A percentile compares a stretch with the other conserved stretches of the same genome.
phyloP scores from a whole-genome alignment of 2,329 filamentous ascomycete species.

The Ilyonectria mors-panacis region DNA sequence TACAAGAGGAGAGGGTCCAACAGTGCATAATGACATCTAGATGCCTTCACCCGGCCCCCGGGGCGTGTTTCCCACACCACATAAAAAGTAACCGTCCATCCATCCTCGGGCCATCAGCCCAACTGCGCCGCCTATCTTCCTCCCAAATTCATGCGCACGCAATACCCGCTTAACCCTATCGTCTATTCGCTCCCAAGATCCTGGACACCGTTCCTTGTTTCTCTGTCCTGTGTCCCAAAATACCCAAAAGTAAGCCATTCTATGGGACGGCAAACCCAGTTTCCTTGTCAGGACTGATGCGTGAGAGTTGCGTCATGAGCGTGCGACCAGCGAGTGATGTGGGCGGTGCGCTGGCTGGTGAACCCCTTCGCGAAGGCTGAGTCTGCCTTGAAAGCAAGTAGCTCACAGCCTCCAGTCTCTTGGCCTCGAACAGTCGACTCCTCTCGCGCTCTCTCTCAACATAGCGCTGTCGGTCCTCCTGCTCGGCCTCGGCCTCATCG shows the following conservation, averaged over 20 bases:
- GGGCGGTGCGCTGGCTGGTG: slow-evolving; percentile 48
- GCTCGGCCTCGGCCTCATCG: slow-evolving; percentile 62
- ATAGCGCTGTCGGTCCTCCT: slow-evolving; percentile 57
- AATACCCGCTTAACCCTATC: slow-evolving; percentile 13
- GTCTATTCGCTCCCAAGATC: slow-evolving; percentile 9
- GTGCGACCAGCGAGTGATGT: slow-evolving; percentile 33
- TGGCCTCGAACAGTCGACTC: slow-evolving; percentile 65
- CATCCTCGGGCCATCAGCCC: background rate
- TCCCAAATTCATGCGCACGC: slow-evolving; percentile 9
- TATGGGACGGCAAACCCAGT: slow-evolving; percentile 29
- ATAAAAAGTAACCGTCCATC: slow-evolving; percentile 1
- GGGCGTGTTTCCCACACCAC: background rate
- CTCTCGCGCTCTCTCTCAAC: slow-evolving; percentile 64
- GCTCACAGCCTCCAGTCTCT: slow-evolving; percentile 62
- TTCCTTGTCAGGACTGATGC: slow-evolving; percentile 44
- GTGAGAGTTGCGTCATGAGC: slow-evolving; percentile 36
- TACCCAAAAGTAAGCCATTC: slow-evolving; percentile 14
- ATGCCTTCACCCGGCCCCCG: slow-evolving; percentile 9
- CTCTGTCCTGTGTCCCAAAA: slow-evolving; percentile 11
- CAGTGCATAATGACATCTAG: slow-evolving; percentile 10
- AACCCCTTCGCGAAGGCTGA: slow-evolving; percentile 46
- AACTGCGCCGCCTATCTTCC: background rate
- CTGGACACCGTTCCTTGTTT: slow-evolving; percentile 11
- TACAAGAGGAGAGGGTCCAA: slow-evolving; percentile 10
- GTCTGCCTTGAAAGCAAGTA: slow-evolving; percentile 53